Evolutionary conservation across 1,284 basidiomycete species (phyloP).

Genomic region (Pseudozyma tsukubaensis): DNA sequence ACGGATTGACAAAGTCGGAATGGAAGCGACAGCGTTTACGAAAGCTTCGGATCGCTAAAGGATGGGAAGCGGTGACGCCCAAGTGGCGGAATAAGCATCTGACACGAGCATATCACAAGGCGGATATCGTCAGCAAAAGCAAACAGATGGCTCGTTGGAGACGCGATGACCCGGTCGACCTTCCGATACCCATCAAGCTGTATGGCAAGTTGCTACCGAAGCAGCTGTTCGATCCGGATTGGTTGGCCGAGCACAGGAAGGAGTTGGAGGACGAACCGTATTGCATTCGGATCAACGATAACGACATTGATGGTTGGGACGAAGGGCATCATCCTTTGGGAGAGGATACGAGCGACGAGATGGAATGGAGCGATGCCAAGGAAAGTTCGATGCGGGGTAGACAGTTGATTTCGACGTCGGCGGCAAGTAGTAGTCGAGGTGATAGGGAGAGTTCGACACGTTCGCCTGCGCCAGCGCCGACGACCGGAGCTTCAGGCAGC

Average conservation of each 20-base stretch:
- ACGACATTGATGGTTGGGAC: constrained; percentile 49
- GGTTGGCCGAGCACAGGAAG: constrained; percentile 46
- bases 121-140: constrained; percentile 52
- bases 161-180: constrained; percentile 50
- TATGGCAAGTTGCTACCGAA: constrained; percentile 47
- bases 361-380: constrained; percentile 57
- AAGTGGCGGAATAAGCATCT: constrained; percentile 56
- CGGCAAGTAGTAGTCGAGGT: constrained; percentile 8
- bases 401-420: constrained; percentile 11
- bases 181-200: constrained; percentile 51
- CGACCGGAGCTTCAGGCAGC: background rate
- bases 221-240: constrained; percentile 49
- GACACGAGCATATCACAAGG: constrained; percentile 51
- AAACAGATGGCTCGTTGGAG: constrained; percentile 57
- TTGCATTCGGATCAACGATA: constrained; percentile 49
- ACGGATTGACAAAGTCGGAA: constrained; percentile 48
- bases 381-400: constrained; percentile 30
- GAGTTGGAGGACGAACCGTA: constrained; percentile 52
- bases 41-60: constrained; percentile 49
- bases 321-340: constrained; percentile 47
- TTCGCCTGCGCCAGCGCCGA: constrained; percentile 15
- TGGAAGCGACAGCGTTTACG: constrained; percentile 49
- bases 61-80: constrained; percentile 55
- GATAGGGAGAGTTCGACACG: constrained; percentile 15
- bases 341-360: constrained; percentile 56